Base-by-base conservation (phyloP, 345 rosid species). In the Laguncularia racemosa region DNA sequence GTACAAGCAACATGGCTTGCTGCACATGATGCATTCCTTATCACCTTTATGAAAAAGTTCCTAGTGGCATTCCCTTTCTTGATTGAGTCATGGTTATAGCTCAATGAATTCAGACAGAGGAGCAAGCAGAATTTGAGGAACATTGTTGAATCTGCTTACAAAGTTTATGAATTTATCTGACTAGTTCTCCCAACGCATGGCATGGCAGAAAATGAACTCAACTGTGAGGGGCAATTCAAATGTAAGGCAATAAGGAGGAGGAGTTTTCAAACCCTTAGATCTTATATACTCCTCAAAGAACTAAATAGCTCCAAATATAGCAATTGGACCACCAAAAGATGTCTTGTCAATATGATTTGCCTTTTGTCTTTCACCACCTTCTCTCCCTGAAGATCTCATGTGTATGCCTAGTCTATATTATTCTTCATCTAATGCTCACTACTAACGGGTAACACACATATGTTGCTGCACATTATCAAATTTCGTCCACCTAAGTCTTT, bases 151-250 rank as follows among this genome's bases (percentile, higher is more conserved):
- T 66, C 80, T 80, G 61, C 56, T 70, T 20, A 92, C 80, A 13
- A 88, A 86, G 71, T 88, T 83, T 1, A 77, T 49, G 66, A 89
- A 86, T 71, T 45, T 69, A 20, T 56, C 60, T 13, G 88, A 80
- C 96, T 95, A 92, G 6, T 66, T 65, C 63, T 92, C 93, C 8
- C 96, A 76, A 20, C 74, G 66, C 13, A 92, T 69, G 2, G 98
- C 92, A 47, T 80, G 91, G 64, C 74, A 78, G 57, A 92, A 67
- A 49, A 83, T 61, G 58, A 17, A 66, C 64, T 86, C 87, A 4
- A 83, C 88, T 10, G 84, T 72, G 18, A 88, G 77, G 40, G 98
- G 98, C 58, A 93, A 91, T 48, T 89, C 96, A 61, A 86, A 92
- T 12, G 98, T 92, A 43, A 92, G 16, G 23, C 98, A 88, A 18